Conservation (phyloP, 768 basidiomycete genomes). For the Suillus subaureus region DNA sequence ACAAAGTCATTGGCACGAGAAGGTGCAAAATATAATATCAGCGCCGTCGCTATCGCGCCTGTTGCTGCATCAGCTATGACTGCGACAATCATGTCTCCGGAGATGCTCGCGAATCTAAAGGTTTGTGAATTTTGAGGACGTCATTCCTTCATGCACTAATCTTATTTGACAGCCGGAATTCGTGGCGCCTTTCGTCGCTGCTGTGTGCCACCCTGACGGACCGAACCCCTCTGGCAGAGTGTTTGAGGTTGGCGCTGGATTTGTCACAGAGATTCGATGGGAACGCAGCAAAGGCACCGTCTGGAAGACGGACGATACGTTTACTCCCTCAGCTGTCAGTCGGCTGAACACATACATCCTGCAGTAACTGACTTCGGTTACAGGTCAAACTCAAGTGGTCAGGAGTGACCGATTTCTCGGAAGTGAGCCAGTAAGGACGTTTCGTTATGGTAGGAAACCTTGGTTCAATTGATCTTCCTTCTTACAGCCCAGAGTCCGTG, state of each 20-base stretch:
- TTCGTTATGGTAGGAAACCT: neutral
- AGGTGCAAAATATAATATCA: slow-evolving; percentile 90
- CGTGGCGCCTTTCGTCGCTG: slow-evolving; percentile 90
- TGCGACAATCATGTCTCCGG: slow-evolving; percentile 91
- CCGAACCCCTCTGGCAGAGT: slow-evolving; percentile 78
- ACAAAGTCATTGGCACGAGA: slow-evolving; percentile 92
- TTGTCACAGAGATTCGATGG: slow-evolving; percentile 90
- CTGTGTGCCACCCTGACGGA: slow-evolving; percentile 83
- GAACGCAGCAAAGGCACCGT: slow-evolving; percentile 85
- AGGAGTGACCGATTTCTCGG: slow-evolving; percentile 78
- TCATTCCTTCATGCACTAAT: neutral
- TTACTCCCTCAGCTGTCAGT: slow-evolving; percentile 91
- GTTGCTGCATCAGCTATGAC: slow-evolving; percentile 98
- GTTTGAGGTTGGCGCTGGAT: slow-evolving; percentile 94
- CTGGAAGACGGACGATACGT: slow-evolving; percentile 87
- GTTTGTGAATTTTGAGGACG: slow-evolving; percentile 35
- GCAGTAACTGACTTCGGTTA: slow-evolving; percentile 6
- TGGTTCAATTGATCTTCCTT: slow-evolving; percentile 9
- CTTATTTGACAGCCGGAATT: slow-evolving; percentile 64
- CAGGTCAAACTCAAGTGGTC: slow-evolving; percentile 85
- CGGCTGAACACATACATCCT: neutral
- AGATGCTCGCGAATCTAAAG: slow-evolving; percentile 87
- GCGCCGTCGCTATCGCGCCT: slow-evolving; percentile 85
- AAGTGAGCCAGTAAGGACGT: slow-evolving; percentile 63
- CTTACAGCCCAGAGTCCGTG: slow-evolving; percentile 61